Evolutionary conservation across 768 basidiomycete genomes (phyloP).

Genomic region (Kwoniella sp.): DNA sequence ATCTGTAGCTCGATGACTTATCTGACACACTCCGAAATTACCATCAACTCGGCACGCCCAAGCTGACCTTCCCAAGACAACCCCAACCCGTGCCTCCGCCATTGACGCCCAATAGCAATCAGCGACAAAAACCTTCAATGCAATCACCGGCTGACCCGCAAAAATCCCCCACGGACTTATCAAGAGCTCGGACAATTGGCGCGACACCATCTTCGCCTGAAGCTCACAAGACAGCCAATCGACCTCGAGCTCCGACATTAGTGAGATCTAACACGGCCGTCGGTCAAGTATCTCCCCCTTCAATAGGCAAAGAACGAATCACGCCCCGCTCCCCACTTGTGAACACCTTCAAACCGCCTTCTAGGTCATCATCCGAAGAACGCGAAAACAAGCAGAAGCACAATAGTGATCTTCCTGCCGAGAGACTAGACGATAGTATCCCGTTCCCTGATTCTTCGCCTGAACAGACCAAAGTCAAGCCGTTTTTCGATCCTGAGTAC

Average conservation of each 20-base stretch:
- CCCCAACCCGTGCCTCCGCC: background rate
- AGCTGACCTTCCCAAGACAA: conserved; percentile 33
- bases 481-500: background rate
- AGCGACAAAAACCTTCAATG: background rate
- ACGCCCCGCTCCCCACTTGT: conserved; percentile 18
- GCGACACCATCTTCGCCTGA: conserved; percentile 3
- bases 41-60: conserved; percentile 47
- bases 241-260: conserved; percentile 8
- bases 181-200: conserved; percentile 5
- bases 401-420: conserved; percentile 2
- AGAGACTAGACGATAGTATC: conserved; percentile 4
- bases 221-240: background rate
- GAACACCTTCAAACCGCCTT: conserved; percentile 8
- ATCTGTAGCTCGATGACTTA: conserved; percentile 33
- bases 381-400: background rate
- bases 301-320: background rate
- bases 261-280: conserved; percentile 16
- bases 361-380: conserved; percentile 3
- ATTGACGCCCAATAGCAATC: background rate
- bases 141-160: conserved; percentile 13
- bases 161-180: background rate
- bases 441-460: background rate
- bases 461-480: background rate
- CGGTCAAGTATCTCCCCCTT: conserved; percentile 14
- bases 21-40: conserved; percentile 43